These are phyloP conservation scores for Meyerozyma guilliermondii DNA, from an alignment of 1,139 yeast genomes.

Conservation along the genomic window DNA sequence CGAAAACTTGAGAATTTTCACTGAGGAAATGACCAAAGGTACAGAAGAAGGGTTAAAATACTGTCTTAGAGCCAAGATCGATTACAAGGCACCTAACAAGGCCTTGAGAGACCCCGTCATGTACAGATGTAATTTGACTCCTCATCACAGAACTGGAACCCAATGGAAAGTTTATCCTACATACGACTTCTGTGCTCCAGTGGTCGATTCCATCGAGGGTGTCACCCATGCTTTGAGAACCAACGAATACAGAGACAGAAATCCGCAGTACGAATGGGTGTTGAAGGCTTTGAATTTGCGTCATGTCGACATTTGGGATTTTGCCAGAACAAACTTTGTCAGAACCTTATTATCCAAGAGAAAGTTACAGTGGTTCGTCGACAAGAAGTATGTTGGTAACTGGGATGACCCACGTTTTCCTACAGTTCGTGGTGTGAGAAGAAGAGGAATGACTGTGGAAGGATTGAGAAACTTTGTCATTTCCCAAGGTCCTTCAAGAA, in stretches of 20 bases:
- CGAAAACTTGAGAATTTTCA: slow-evolving; percentile 80
- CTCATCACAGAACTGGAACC: slow-evolving; percentile 93
- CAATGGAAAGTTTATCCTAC: slow-evolving; percentile 95
- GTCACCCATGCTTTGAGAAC: slow-evolving; percentile 97
- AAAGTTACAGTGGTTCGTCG: slow-evolving; percentile 97
- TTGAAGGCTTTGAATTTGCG: slow-evolving; percentile 73
- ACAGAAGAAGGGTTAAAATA: slow-evolving; percentile 85
- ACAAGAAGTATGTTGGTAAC: slow-evolving; percentile 74
- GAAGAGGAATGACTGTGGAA: slow-evolving; percentile 99
- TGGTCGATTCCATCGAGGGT: slow-evolving; percentile 92
- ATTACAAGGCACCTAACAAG: slow-evolving; percentile 83
- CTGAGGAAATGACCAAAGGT: slow-evolving; percentile 87
- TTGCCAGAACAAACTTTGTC: slow-evolving; percentile 91
- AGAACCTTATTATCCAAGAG: slow-evolving; percentile 93
- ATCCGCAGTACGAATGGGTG: slow-evolving; percentile 97
- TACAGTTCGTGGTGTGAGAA: slow-evolving; percentile 95
- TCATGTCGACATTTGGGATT: slow-evolving; percentile 95
- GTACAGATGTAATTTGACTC: slow-evolving; percentile 92
- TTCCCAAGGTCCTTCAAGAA: slow-evolving; percentile 95
- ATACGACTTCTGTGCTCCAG: slow-evolving; percentile 96
- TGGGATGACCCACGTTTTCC: slow-evolving; percentile 99
- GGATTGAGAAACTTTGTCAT: slow-evolving; percentile 90
- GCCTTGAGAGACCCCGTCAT: slow-evolving; percentile 95
- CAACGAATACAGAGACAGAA: slow-evolving; percentile 96
- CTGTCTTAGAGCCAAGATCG: slow-evolving; percentile 94